phyloP scores from a whole-genome alignment of 2,329 filamentous ascomycete genomes.

The Orbilia brochopaga region DNA sequence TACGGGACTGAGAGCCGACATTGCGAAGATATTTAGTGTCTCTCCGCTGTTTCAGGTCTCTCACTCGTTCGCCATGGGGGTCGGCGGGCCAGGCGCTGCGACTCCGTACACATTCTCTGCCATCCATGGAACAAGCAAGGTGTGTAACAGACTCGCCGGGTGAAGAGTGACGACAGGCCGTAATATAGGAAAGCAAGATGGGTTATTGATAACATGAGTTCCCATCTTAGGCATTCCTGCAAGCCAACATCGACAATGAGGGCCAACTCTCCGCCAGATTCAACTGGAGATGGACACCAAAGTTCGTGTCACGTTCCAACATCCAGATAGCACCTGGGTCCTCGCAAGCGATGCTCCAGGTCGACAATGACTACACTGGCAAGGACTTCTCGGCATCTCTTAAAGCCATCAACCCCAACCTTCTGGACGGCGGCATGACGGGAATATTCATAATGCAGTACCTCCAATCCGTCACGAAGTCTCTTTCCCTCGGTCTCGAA shows the following conservation, averaged over 20 bases:
- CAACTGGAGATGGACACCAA: constrained; percentile 86
- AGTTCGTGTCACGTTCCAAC: constrained; percentile 83
- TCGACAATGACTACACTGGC: constrained; percentile 95
- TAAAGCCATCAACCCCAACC: constrained; percentile 94
- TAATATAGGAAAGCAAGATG: neutral
- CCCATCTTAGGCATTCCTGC: constrained; percentile 79
- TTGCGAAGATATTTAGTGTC: constrained; percentile 95
- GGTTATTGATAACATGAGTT: constrained; percentile 39
- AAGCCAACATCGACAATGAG: constrained; percentile 94
- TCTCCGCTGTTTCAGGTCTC: constrained; percentile 95
- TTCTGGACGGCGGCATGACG: constrained; percentile 87
- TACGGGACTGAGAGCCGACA: constrained; percentile 89
- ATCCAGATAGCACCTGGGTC: constrained; percentile 77
- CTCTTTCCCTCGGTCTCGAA: constrained; percentile 85
- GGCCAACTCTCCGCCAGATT: constrained; percentile 84
- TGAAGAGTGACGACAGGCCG: constrained; percentile 17
- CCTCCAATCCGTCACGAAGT: constrained; percentile 87
- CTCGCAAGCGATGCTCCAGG: constrained; percentile 83
- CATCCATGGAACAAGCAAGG: constrained; percentile 90
- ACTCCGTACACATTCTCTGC: constrained; percentile 95
- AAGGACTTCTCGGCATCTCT: constrained; percentile 89
- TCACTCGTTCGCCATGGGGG: constrained; percentile 92
- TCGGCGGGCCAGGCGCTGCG: constrained; percentile 69
- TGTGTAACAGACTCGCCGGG: constrained; percentile 60
- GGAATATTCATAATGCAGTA: constrained; percentile 97